A percentile compares a stretch with the other conserved stretches of the same genome.
These are phyloP conservation scores for Crithidia bombi DNA, from an alignment of 208 protist species.

Conservation along the genomic window DNA sequence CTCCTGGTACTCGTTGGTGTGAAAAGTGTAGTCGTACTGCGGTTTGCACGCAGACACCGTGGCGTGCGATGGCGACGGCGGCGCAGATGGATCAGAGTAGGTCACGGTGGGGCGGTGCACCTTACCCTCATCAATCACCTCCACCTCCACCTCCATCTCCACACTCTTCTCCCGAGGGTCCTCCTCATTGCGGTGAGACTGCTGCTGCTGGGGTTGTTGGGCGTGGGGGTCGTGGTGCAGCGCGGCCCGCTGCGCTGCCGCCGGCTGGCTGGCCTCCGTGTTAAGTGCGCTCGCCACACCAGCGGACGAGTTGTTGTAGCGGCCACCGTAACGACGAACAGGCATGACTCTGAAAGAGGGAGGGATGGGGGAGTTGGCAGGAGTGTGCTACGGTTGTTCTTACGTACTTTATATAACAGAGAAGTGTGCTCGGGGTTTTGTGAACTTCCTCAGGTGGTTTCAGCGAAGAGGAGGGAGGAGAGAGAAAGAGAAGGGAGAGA, in stretches of 20 bases:
- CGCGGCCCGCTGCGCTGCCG: not conserved
- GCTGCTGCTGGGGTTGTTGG: slow-evolving; percentile 6
- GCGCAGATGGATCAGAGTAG: slow-evolving; percentile 8
- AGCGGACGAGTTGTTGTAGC: slow-evolving; percentile 35
- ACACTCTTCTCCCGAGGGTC: slow-evolving; percentile 18
- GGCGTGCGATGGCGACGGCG: not conserved
- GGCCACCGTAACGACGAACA: slow-evolving; percentile 32
- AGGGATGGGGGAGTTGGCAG: not conserved
- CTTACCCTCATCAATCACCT: slow-evolving; percentile 12
- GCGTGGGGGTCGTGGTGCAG: slow-evolving; percentile 19
- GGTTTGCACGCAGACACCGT: too few species aligned
- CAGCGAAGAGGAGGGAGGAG: too few species aligned
- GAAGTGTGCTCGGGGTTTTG: too few species aligned
- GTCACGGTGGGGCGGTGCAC: not conserved
- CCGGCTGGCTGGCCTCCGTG: not conserved
- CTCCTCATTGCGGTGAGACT: not conserved
- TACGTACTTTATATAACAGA: too few species aligned
- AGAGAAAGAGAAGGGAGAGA: not conserved
- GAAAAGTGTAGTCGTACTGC: slow-evolving; percentile 38
- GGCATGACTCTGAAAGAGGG: slow-evolving; percentile 5
- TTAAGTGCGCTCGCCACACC: slow-evolving; percentile 16
- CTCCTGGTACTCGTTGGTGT: slow-evolving; percentile 57
- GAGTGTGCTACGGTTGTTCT: too few species aligned
- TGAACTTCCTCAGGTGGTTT: too few species aligned
- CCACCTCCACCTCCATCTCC: slow-evolving; percentile 31